Percentiles rank a stretch among this genome's conserved stretches.
Evolutionary conservation across 768 basidiomycete genomes (phyloP).

Genomic region (Russula abietina): DNA sequence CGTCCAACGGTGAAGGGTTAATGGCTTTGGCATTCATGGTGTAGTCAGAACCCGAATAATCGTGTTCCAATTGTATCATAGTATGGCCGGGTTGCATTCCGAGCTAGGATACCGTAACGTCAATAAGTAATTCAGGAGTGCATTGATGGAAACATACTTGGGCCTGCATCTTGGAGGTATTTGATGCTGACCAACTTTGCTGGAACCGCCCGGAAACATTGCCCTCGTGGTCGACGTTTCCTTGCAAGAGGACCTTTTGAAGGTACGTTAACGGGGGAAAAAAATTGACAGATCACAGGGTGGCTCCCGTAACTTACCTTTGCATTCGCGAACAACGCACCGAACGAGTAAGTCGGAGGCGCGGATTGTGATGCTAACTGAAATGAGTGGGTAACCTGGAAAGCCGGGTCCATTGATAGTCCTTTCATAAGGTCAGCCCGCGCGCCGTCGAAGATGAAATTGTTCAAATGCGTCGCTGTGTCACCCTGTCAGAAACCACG

Average conservation of each 20-base stretch:
- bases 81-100: constrained; percentile 73
- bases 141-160: constrained; percentile 52
- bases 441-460: constrained; percentile 96
- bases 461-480: constrained; percentile 82
- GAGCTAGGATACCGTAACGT: constrained; percentile 45
- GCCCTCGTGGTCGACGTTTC: constrained; percentile 90
- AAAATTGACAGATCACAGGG: neutral
- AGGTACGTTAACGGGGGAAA: constrained; percentile 4
- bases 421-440: constrained; percentile 93
- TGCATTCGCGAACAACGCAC: constrained; percentile 83
- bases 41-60: constrained; percentile 85
- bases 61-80: constrained; percentile 92
- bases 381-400: constrained; percentile 98
- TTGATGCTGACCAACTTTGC: constrained; percentile 74
- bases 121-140: neutral
- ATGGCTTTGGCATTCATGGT: constrained; percentile 79
- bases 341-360: constrained; percentile 89
- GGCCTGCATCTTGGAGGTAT: constrained; percentile 80
- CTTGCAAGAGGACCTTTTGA: constrained; percentile 83
- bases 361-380: constrained; percentile 79
- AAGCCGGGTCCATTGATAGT: constrained; percentile 88
- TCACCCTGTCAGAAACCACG: neutral
- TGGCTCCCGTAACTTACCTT: constrained; percentile 43
- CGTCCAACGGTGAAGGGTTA: constrained; percentile 84
- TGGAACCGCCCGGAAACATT: constrained; percentile 84